phyloP scores from a whole-genome alignment of 768 basidiomycete genomes.

The Scleroderma citrinum region DNA sequence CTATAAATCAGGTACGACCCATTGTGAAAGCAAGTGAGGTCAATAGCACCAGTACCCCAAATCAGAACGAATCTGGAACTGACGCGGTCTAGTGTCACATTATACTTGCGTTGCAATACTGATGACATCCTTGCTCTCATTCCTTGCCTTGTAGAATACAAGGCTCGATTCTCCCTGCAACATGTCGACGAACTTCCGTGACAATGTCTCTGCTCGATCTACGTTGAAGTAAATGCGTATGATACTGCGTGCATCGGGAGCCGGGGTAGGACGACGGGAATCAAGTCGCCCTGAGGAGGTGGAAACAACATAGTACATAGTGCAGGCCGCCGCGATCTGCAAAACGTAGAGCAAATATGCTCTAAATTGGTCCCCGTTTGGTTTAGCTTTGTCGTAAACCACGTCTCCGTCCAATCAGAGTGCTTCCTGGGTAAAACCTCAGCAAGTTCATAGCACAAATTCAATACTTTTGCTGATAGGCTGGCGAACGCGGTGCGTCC shows the following conservation, averaged over 20 bases:
- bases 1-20: slow-evolving; percentile 98
- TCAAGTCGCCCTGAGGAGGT: slow-evolving; percentile 58
- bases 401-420: too few relatives aligned
- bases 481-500: too few relatives aligned
- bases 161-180: slow-evolving; percentile 93
- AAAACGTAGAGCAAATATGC: too few relatives aligned
- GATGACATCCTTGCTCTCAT: slow-evolving; percentile 83
- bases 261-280: slow-evolving; percentile 76
- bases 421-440: too few relatives aligned
- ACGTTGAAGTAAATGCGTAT: slow-evolving; percentile 97
- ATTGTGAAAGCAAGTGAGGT: slow-evolving; percentile 2
- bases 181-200: slow-evolving; percentile 92
- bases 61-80: slow-evolving; percentile 18
- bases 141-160: slow-evolving; percentile 94
- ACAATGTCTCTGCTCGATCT: slow-evolving; percentile 80
- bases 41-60: too few relatives aligned
- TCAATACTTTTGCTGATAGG: too few relatives aligned
- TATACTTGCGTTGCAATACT: slow-evolving; percentile 99
- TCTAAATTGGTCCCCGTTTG: too few relatives aligned
- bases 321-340: too few relatives aligned
- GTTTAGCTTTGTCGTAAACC: too few relatives aligned
- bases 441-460: too few relatives aligned
- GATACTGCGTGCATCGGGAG: slow-evolving; percentile 61
- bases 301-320: too few relatives aligned
- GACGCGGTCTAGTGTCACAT: slow-evolving; percentile 96